Conservation (phyloP, 768 basidiomycete species). For the Lentinula sp. region DNA sequence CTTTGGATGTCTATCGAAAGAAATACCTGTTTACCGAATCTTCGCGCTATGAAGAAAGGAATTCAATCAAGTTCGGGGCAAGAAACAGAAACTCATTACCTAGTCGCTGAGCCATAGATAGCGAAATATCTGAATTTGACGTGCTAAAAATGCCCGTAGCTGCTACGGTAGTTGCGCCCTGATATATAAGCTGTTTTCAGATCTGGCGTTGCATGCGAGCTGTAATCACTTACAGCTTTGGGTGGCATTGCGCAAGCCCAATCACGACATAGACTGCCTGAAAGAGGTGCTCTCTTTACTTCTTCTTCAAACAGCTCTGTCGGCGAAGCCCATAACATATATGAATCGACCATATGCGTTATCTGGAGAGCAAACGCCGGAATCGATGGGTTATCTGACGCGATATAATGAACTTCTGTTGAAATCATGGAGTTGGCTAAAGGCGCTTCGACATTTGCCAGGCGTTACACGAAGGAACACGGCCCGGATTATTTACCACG, state of each 20-base stretch:
- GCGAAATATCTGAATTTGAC: constrained; percentile 52
- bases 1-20: constrained; percentile 57
- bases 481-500: background rate
- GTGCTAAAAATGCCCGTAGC: constrained; percentile 64
- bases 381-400: constrained; percentile 40
- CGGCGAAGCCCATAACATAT: constrained; percentile 80
- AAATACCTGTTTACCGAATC: constrained; percentile 65
- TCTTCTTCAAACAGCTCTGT: constrained; percentile 40
- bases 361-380: constrained; percentile 62
- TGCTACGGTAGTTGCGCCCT: constrained; percentile 21
- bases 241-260: constrained; percentile 85
- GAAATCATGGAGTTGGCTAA: constrained; percentile 20
- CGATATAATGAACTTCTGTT: constrained; percentile 43
- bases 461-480: no score
- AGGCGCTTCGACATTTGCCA: no score
- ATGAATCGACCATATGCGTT: constrained; percentile 62
- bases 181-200: background rate
- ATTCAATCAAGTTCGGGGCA: constrained; percentile 10
- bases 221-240: constrained; percentile 22
- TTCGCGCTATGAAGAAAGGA: constrained; percentile 39
- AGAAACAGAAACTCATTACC: constrained; percentile 38
- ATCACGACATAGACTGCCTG: constrained; percentile 60
- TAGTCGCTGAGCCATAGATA: constrained; percentile 74
- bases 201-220: background rate
- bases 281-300: constrained; percentile 39